Evolutionary conservation across 75 land plant genomes (phyloP).

Genomic region (Larix kaempferi): DNA sequence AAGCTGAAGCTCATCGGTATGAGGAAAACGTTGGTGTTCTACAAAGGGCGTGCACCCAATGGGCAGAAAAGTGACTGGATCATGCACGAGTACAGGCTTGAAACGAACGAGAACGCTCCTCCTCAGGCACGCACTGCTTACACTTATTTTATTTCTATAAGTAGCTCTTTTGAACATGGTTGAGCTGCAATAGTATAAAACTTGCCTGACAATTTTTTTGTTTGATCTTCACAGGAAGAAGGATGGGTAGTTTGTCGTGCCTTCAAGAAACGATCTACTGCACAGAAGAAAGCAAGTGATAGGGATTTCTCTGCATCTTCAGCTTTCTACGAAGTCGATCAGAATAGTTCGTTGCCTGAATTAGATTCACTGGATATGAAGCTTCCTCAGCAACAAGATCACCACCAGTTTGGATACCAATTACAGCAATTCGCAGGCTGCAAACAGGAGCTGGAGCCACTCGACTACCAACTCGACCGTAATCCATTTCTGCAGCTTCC

Average conservation of each 20-base stretch:
- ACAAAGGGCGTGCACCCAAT: conserved; percentile 55
- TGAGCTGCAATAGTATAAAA: too few relatives aligned
- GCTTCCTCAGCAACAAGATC: neutral
- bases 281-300: neutral
- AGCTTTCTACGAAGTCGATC: conserved; percentile 4
- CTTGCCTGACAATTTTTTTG: too few relatives aligned
- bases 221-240: conserved; percentile 27
- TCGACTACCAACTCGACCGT: conserved; percentile 13
- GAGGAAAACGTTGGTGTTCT: conserved; percentile 60
- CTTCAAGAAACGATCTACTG: conserved; percentile 35
- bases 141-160: too few relatives aligned
- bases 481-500: conserved; percentile 40
- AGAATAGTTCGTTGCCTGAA: conserved; percentile 3
- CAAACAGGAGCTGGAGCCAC: conserved; percentile 23
- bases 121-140: too few relatives aligned
- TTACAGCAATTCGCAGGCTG: neutral
- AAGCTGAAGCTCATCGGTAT: conserved; percentile 52
- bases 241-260: conserved; percentile 60
- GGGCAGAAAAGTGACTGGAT: conserved; percentile 69
- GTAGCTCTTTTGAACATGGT: too few relatives aligned
- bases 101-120: conserved; percentile 30
- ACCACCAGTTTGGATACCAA: conserved; percentile 8
- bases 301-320: conserved; percentile 4
- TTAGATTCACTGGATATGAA: conserved; percentile 1
- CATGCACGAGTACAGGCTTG: conserved; percentile 60